A percentile compares a stretch with the other conserved stretches of the same genome.
Conservation (phyloP, 169 alveolate species). For the Eimeria sp. region DNA sequence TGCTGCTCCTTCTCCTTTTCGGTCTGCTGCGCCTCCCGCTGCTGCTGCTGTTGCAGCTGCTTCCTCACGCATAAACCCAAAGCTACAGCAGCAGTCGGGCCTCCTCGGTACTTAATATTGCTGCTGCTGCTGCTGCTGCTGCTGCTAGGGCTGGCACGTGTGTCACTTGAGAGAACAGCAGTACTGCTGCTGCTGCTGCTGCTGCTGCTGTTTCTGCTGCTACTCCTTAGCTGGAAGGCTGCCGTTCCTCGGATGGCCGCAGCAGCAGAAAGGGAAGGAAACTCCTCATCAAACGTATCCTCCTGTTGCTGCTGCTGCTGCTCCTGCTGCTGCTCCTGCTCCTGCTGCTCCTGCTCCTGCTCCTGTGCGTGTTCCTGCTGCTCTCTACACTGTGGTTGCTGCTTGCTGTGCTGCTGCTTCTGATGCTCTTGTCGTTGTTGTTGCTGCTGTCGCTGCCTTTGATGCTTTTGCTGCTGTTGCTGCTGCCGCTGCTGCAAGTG, state of each 20-base stretch:
- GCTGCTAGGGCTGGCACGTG: not conserved
- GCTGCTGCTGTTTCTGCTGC: too few relatives aligned
- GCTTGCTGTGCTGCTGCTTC: too few relatives aligned
- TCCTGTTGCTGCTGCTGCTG: not conserved
- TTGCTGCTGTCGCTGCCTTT: too few relatives aligned
- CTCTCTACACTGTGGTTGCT: too few relatives aligned
- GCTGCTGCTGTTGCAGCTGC: conserved; percentile 1
- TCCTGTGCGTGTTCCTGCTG: too few relatives aligned
- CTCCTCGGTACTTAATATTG: not conserved
- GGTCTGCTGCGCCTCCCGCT: not conserved
- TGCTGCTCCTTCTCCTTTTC: too few relatives aligned
- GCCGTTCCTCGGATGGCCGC: not conserved
- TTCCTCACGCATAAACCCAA: not conserved
- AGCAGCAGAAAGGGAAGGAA: not conserved
- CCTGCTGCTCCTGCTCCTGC: not conserved
- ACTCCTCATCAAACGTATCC: not conserved
- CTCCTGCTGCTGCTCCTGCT: not conserved
- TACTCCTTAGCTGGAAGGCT: not conserved
- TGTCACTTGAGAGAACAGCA: not conserved
- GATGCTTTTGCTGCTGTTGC: too few relatives aligned
- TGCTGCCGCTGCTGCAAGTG: too few relatives aligned
- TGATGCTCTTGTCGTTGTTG: too few relatives aligned
- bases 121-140: conserved; percentile 22
- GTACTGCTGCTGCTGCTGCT: conserved; percentile 13
- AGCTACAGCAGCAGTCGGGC: conserved; percentile 4